phyloP scores from a whole-genome alignment of 2,329 filamentous ascomycete species.

The Pseudogymnoascus sp. region DNA sequence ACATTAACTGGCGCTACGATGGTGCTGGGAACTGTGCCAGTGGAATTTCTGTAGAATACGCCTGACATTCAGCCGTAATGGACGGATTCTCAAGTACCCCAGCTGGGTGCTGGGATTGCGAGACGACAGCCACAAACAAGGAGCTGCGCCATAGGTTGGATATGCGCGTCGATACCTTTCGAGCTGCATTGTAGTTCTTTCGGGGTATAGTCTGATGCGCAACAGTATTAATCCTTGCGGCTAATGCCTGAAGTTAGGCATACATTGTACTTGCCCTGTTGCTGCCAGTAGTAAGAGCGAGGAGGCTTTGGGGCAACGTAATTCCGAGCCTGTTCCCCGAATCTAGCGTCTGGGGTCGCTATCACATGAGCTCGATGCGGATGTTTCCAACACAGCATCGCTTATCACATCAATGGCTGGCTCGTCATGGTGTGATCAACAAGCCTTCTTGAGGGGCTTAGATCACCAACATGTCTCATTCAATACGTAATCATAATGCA shows the following conservation, averaged over 20 bases:
- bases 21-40: neutral
- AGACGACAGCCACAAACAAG: neutral
- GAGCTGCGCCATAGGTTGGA: neutral
- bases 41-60: neutral
- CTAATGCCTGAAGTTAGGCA: neutral
- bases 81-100: neutral
- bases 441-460: neutral
- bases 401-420: neutral
- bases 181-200: neutral
- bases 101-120: neutral
- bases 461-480: neutral
- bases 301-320: neutral
- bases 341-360: neutral
- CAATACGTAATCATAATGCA: neutral
- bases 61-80: neutral
- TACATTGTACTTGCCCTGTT: neutral
- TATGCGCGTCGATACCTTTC: neutral
- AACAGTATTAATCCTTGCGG: neutral
- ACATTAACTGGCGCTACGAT: neutral
- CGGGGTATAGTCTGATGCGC: neutral
- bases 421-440: neutral
- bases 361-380: neutral
- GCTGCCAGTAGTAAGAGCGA: neutral
- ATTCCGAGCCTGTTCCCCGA: neutral
- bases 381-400: neutral